A percentile compares a stretch with the other conserved stretches of the same genome.
Evolutionary conservation across 202 grass and related monocot genomes (phyloP).

Genomic region (Schoenoplectus tabernaemontani): DNA sequence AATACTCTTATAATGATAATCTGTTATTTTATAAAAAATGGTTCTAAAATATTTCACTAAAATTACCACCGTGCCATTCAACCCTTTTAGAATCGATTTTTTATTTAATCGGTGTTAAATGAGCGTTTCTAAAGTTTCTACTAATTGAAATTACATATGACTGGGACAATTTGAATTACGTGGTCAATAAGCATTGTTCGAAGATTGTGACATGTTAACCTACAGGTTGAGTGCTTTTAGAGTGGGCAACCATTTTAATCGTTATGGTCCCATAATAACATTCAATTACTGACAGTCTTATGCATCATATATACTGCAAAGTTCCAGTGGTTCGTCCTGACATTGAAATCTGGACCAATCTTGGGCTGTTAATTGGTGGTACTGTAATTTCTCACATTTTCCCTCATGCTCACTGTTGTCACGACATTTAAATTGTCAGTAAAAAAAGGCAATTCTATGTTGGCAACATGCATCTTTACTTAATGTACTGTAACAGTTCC

Average conservation of each 20-base stretch:
- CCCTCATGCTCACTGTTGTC: not conserved
- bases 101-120: too few relatives aligned
- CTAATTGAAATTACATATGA: not conserved
- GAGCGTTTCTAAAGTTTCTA: not conserved
- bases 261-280: slow-evolving; percentile 5
- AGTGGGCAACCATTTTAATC: not conserved
- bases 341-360: not conserved
- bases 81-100: too few relatives aligned
- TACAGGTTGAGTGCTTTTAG: not conserved
- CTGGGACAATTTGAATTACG: not conserved
- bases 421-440: not conserved
- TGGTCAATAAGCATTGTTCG: not conserved
- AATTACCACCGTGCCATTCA: too few relatives aligned
- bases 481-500: not conserved
- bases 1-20: too few relatives aligned
- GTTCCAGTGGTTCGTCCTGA: not conserved
- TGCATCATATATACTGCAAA: not conserved
- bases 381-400: slow-evolving; percentile 3
- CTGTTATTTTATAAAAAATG: too few relatives aligned
- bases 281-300: not conserved
- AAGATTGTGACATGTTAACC: slow-evolving; percentile 16
- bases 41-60: too few relatives aligned
- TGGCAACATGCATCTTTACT: not conserved
- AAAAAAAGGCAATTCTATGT: not conserved
- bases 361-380: not conserved